Base-by-base conservation (phyloP, 2,329 filamentous ascomycete genomes). In the Acrocalymma vagum region DNA sequence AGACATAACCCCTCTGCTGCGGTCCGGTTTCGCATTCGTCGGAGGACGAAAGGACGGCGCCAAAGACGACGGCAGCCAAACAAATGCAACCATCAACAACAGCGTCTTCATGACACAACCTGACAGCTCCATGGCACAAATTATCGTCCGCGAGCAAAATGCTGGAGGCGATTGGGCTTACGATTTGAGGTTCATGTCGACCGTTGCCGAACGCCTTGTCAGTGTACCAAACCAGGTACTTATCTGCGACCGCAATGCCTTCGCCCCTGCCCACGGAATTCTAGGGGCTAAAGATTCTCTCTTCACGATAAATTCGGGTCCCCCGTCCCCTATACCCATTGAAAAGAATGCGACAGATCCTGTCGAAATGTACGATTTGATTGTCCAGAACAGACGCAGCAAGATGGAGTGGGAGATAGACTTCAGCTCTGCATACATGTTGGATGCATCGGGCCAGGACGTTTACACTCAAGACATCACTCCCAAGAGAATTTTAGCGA, bases 61-160 rank as follows among this genome's bases (percentile, higher is more conserved):
- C 13, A 59, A 60, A 53, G 55, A 63, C 55, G 69, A 70, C 24
- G 43, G 30, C 13, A 36, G 46, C 4, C 20, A 34, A 9, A 36
- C 50, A 13, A 55, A 55, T 26, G 45, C 46, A 3, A 53, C 44
- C 2, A 48, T 55, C 30, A 58, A 58, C 46, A 53, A 58, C 22
- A 50, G 52, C 6, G 50, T 42, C 11, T 53, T 55, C 22, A 23
- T 58, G 40, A 46, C 50, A 9, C 39, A 38, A 8, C 33, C 40
- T 1, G 45, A 51, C 29, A 53, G 48, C 41, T 40, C 43, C n/a
- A 51, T 58, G 45, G 38, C 50, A 10, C 35, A 32, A n/a, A 47
- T 58, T 17, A 45, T 57, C 24, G 31, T 41, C 11, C 39, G 46
- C 17, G 52, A 58, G 18, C 47, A 53, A 28, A 46, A 48, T n/a